Conservation (phyloP, 139 green algal genomes). For the Dunaliella primolecta region DNA sequence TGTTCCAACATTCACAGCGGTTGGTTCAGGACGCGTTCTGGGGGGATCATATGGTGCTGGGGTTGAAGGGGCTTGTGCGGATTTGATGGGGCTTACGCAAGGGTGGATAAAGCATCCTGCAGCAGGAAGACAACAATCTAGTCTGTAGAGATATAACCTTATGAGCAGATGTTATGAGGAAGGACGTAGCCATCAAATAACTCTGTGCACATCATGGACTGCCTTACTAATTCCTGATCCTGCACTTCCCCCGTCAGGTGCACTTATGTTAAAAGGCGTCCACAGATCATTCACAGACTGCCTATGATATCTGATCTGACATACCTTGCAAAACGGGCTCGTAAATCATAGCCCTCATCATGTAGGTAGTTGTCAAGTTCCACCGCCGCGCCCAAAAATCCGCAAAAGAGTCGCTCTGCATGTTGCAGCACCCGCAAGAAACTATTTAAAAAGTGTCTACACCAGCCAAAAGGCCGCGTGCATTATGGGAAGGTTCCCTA, state of each 20-base stretch:
- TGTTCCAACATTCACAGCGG: too few species aligned
- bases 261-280: too few species aligned
- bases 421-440: too few species aligned
- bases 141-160: neutral
- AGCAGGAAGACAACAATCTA: too few species aligned
- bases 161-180: neutral
- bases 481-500: too few species aligned
- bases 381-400: slow-evolving; percentile 54
- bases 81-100: too few species aligned
- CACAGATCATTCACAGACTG: neutral
- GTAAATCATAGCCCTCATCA: slow-evolving; percentile 46
- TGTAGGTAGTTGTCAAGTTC: slow-evolving; percentile 48
- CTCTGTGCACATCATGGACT: neutral
- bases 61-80: too few species aligned
- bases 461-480: too few species aligned
- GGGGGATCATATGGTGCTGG: too few species aligned
- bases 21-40: too few species aligned
- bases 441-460: neutral
- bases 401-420: slow-evolving; percentile 37
- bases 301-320: neutral
- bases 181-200: neutral
- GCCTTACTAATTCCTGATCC: neutral
- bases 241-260: too few species aligned
- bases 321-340: slow-evolving; percentile 47
- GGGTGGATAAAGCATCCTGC: too few species aligned